Conservation (phyloP, 768 basidiomycete species). For the Russula emetica region DNA sequence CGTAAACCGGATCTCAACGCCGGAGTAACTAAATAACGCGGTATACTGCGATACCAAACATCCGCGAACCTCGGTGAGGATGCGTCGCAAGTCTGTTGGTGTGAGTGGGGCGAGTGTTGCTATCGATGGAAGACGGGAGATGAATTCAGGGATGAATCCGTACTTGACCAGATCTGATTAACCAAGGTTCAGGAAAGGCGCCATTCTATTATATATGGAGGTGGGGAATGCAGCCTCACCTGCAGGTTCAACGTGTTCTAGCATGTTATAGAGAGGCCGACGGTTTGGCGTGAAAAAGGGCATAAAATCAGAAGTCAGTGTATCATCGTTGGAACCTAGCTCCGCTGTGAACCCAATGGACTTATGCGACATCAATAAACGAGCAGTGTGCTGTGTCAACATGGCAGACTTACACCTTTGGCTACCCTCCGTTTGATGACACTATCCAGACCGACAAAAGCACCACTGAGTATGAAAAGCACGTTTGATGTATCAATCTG, state of each 20-base stretch:
- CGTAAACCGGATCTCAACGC: slow-evolving; percentile 85
- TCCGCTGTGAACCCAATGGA: slow-evolving; percentile 83
- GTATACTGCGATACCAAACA: slow-evolving; percentile 88
- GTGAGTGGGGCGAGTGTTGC: slow-evolving; percentile 79
- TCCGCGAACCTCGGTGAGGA: slow-evolving; percentile 88
- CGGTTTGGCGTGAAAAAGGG: slow-evolving; percentile 80
- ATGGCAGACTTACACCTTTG: slow-evolving; percentile 63
- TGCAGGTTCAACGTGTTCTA: slow-evolving; percentile 68
- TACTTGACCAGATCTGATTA: slow-evolving; percentile 73
- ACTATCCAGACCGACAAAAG: slow-evolving; percentile 87
- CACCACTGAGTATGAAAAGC: slow-evolving; percentile 92
- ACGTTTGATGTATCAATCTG: slow-evolving; percentile 87
- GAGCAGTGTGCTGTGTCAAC: background rate
- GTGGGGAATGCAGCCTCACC: slow-evolving; percentile 40
- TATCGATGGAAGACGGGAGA: slow-evolving; percentile 89
- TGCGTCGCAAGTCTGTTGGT: slow-evolving; percentile 76
- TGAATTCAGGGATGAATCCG: slow-evolving; percentile 95
- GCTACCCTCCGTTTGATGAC: slow-evolving; percentile 74
- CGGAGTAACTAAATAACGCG: slow-evolving; percentile 76
- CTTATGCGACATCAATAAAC: slow-evolving; percentile 38
- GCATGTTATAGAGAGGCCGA: slow-evolving; percentile 46
- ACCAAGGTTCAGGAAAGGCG: background rate
- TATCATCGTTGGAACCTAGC: slow-evolving; percentile 42
- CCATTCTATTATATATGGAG: background rate
- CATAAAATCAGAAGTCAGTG: slow-evolving; percentile 35